Percentiles rank a stretch among this genome's conserved stretches.
Evolutionary conservation across 176 grass and related monocot species (phyloP).

Genomic region (Echinochloa phyllopogon): DNA sequence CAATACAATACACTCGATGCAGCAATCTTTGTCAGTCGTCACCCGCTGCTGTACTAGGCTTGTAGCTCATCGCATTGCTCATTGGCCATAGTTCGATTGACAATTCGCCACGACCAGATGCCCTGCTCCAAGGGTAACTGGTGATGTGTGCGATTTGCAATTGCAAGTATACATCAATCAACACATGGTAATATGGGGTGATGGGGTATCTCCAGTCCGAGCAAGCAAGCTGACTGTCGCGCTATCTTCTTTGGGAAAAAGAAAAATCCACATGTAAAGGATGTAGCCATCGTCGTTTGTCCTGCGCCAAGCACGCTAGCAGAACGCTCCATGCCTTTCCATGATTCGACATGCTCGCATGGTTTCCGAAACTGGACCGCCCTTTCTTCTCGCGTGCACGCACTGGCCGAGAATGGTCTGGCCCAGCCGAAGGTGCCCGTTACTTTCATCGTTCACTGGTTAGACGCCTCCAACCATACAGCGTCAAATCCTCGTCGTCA

Average conservation of each 20-base stretch:
- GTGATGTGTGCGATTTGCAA: not conserved
- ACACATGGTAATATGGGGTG: not conserved
- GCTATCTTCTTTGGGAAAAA: not conserved
- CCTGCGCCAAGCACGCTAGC: conserved; percentile 53
- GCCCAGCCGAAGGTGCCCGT: not conserved
- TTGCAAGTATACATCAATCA: conserved; percentile 1
- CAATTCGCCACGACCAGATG: not conserved
- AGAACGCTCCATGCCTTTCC: conserved; percentile 21
- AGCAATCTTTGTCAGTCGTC: not conserved
- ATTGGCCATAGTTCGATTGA: conserved; percentile 39
- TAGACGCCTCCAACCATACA: not conserved
- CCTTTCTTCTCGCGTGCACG: not conserved
- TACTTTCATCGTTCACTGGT: not conserved
- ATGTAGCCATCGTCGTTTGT: conserved; percentile 44
- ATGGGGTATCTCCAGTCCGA: not conserved
- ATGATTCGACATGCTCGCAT: not conserved
- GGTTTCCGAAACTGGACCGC: not conserved
- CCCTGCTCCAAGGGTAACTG: conserved; percentile 1
- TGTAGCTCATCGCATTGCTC: too few species aligned
- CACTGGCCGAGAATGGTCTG: not conserved
- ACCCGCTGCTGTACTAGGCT: not conserved
- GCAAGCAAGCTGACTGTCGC: not conserved
- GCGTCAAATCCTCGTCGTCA: not conserved
- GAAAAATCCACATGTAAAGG: conserved; percentile 5
- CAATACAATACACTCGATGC: not conserved